Evolutionary conservation across 768 basidiomycete genomes (phyloP).

Genomic region (Kwoniella heveanensis): DNA sequence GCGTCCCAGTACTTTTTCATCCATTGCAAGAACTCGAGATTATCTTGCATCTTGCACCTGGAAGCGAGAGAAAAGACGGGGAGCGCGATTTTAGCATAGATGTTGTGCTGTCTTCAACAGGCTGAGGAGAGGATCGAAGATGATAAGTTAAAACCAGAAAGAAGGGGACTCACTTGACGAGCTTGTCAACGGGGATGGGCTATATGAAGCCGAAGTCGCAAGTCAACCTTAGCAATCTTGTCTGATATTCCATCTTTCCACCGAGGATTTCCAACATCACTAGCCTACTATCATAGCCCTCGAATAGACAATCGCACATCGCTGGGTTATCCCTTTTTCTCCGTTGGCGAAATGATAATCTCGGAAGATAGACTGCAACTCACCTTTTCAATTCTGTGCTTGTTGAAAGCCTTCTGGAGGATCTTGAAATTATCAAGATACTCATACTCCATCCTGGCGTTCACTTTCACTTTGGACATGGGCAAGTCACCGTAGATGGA

Average conservation of each 20-base stretch:
- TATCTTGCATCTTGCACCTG: constrained; percentile 96
- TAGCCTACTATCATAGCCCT: too few relatives aligned
- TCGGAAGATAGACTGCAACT: constrained; percentile 39
- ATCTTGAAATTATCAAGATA: constrained; percentile 94
- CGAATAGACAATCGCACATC: too few relatives aligned
- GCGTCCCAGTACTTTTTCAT: constrained; percentile 92
- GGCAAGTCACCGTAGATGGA: constrained; percentile 91
- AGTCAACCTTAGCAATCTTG: too few relatives aligned
- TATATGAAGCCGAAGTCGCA: too few relatives aligned
- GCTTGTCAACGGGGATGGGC: constrained; percentile 93
- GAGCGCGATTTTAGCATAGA: too few relatives aligned
- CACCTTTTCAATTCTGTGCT: constrained; percentile 92
- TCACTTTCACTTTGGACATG: constrained; percentile 91
- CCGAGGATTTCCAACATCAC: too few relatives aligned
- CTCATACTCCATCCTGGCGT: constrained; percentile 91
- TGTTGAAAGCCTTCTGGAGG: constrained; percentile 87
- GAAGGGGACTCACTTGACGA: constrained; percentile 67
- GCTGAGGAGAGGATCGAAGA: not conserved
- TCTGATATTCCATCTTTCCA: too few relatives aligned
- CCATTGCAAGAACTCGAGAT: constrained; percentile 98
- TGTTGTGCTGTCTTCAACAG: not conserved
- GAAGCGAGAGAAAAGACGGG: not conserved
- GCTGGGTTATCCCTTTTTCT: too few relatives aligned
- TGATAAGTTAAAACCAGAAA: too few relatives aligned
- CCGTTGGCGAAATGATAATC: too few relatives aligned